Evolutionary conservation across 1,284 basidiomycete genomes (phyloP).

Genomic region (Melampsora occidentalis): DNA sequence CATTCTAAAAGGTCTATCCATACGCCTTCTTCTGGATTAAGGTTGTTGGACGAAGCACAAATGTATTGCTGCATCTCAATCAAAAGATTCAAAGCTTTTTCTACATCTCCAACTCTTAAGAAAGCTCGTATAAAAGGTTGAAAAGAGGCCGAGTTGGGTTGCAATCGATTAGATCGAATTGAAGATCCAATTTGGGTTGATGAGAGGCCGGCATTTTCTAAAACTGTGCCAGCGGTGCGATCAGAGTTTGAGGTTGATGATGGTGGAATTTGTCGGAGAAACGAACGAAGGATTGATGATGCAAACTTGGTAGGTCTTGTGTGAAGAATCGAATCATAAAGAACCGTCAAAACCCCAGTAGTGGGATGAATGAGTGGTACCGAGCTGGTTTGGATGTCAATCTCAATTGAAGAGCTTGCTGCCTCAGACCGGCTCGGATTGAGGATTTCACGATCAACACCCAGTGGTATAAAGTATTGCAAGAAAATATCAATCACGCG

Average conservation of each 20-base stretch:
- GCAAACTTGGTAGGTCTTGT: slow-evolving; percentile 27
- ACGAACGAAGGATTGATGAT: slow-evolving; percentile 12
- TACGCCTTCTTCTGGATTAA: slow-evolving; percentile 30
- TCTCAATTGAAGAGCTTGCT: slow-evolving; percentile 4
- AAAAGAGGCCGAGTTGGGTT: slow-evolving; percentile 34
- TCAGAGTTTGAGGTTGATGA: not conserved
- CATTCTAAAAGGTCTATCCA: slow-evolving; percentile 43
- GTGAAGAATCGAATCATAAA: slow-evolving; percentile 37
- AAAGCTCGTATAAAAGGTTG: slow-evolving; percentile 35
- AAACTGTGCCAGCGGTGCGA: not conserved
- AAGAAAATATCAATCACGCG: slow-evolving; percentile 41
- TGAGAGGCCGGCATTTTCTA: not conserved
- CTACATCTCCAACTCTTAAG: slow-evolving; percentile 33
- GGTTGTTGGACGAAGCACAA: not conserved
- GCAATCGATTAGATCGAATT: slow-evolving; percentile 1
- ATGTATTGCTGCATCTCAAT: slow-evolving; percentile 31
- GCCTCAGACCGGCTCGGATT: not conserved
- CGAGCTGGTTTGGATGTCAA: not conserved
- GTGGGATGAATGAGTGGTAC: slow-evolving; percentile 38
- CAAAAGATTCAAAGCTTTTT: slow-evolving; percentile 29
- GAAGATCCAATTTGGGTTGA: not conserved
- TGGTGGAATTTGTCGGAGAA: slow-evolving; percentile 28
- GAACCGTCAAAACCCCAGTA: slow-evolving; percentile 36
- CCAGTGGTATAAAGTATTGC: slow-evolving; percentile 40
- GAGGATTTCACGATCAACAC: slow-evolving; percentile 28